phyloP scores from a whole-genome alignment of 192 early-diverging fungal genomes.

The Coemansia guatemalensis region DNA sequence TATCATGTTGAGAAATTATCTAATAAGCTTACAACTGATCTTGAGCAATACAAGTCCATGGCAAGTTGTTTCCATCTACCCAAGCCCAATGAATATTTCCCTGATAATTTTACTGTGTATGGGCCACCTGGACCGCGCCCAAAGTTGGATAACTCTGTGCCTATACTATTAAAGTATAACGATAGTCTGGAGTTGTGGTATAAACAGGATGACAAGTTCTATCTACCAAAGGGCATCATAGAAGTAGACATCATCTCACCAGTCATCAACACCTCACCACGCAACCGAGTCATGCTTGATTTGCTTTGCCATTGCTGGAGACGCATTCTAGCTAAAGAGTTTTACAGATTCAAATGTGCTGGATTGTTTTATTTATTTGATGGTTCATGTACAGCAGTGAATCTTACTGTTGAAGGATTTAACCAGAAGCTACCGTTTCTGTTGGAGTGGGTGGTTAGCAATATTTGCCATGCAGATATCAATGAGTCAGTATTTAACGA shows the following conservation, averaged over 20 bases:
- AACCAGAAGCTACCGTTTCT: constrained; percentile 75
- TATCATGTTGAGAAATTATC: too few relatives aligned
- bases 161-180: constrained; percentile 5
- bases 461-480: constrained; percentile 60
- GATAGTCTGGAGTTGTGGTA: constrained; percentile 73
- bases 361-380: constrained; percentile 67
- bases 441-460: constrained; percentile 59
- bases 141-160: constrained; percentile 8
- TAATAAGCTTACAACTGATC: too few relatives aligned
- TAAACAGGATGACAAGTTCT: constrained; percentile 87
- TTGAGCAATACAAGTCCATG: too few relatives aligned
- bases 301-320: constrained; percentile 68
- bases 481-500: constrained; percentile 19
- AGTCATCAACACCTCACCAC: constrained; percentile 29
- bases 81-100: constrained; percentile 1
- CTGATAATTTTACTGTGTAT: constrained; percentile 25
- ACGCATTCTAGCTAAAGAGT: constrained; percentile 74
- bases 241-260: background rate
- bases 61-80: background rate
- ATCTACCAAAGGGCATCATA: constrained; percentile 72
- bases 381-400: constrained; percentile 60
- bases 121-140: background rate
- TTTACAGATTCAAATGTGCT: constrained; percentile 76
- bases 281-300: constrained; percentile 57
- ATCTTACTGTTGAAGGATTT: constrained; percentile 69